Evolutionary conservation across 148 eudicot genomes (phyloP).

Genomic region (Gaultheria prostrata): DNA sequence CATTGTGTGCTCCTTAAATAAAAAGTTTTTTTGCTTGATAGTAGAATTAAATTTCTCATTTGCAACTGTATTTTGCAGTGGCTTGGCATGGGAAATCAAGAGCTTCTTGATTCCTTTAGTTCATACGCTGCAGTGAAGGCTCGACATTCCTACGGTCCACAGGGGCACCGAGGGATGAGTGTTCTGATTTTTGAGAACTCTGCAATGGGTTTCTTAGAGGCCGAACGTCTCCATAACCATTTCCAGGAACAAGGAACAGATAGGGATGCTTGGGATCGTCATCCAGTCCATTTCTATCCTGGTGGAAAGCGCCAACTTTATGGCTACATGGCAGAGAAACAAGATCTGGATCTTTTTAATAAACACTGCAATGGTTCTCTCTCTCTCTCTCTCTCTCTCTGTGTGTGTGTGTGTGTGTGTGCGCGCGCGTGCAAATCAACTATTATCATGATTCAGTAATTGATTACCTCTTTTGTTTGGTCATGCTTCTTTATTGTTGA

Average conservation of each 20-base stretch:
- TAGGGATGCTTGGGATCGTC: slow-evolving; percentile 55
- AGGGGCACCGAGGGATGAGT: slow-evolving; percentile 77
- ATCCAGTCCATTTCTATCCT: slow-evolving; percentile 32
- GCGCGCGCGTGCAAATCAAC: background rate
- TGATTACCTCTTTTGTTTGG: background rate
- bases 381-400: background rate
- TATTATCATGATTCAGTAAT: background rate
- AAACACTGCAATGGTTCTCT: slow-evolving; percentile 53
- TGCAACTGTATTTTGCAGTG: slow-evolving; percentile 36
- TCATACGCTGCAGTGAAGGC: slow-evolving; percentile 49
- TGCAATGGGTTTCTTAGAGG: slow-evolving; percentile 62
- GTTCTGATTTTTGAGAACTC: slow-evolving; percentile 66
- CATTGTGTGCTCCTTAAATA: background rate
- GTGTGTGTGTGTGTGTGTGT: background rate
- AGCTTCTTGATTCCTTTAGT: slow-evolving; percentile 62
- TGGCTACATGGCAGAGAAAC: slow-evolving; percentile 68
- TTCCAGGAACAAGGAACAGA: slow-evolving; percentile 51
- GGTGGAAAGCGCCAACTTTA: slow-evolving; percentile 72
- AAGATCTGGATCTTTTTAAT: slow-evolving; percentile 61
- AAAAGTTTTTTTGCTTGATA: background rate
- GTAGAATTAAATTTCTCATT: background rate
- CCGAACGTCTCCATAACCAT: slow-evolving; percentile 61
- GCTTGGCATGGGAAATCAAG: slow-evolving; percentile 86
- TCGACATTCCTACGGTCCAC: slow-evolving; percentile 78
- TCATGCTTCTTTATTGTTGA: slow-evolving; percentile 15